A percentile compares a stretch with the other conserved stretches of the same genome.
phyloP scores from a whole-genome alignment of 352 stramenopile genomes.

The Pythium angustatum region DNA sequence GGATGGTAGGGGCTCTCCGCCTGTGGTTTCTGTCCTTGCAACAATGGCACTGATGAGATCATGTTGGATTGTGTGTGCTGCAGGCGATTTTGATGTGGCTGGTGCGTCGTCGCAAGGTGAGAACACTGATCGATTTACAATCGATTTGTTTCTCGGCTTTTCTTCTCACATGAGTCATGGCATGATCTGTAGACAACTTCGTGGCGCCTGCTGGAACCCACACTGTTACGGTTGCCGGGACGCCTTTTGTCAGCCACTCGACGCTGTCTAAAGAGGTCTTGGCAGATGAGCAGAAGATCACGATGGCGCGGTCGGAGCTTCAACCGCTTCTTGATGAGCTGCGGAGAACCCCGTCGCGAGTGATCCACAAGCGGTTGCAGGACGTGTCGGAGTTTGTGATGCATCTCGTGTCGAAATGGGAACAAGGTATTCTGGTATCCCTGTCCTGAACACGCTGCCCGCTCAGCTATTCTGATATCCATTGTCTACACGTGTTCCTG shows the following conservation, averaged over 20 bases:
- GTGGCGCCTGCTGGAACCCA: not conserved
- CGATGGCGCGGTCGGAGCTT: conserved; percentile 58
- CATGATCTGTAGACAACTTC: not conserved
- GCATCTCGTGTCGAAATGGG: conserved; percentile 70
- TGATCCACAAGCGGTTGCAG: conserved; percentile 75
- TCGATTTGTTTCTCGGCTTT: not conserved
- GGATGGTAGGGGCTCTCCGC: not conserved
- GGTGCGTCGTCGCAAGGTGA: conserved; percentile 2
- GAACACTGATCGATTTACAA: too few relatives aligned
- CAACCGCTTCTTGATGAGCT: conserved; percentile 65
- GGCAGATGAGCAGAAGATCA: conserved; percentile 60
- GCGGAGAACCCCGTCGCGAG: conserved; percentile 49
- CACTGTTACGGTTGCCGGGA: not conserved
- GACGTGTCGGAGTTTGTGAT: conserved; percentile 77
- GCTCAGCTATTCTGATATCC: too few relatives aligned
- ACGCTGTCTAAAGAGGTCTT: conserved; percentile 41
- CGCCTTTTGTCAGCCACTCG: conserved; percentile 13
- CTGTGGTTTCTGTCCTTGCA: not conserved
- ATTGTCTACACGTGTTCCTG: not conserved
- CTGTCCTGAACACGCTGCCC: too few relatives aligned
- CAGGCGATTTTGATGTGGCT: conserved; percentile 16
- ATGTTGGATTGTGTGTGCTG: not conserved
- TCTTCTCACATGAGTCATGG: not conserved
- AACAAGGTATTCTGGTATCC: too few relatives aligned
- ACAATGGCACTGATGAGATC: not conserved